Evolutionary conservation across 768 basidiomycete species (phyloP).

Genomic region (Termitomyces sp.): DNA sequence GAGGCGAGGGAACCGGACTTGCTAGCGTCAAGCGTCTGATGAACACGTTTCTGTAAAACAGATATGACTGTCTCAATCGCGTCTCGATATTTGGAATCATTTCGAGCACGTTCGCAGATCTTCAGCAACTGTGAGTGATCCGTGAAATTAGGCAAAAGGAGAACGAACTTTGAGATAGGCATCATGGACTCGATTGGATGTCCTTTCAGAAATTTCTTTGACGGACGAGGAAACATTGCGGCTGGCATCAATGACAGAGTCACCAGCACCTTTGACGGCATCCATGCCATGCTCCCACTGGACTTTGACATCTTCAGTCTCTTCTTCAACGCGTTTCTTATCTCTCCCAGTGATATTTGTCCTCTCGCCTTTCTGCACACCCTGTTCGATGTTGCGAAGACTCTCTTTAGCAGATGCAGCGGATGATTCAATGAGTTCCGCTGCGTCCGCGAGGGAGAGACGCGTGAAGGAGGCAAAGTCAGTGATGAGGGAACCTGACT

Average conservation of each 20-base stretch:
- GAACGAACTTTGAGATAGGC: slow-evolving; percentile 46
- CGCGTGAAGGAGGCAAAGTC: slow-evolving; percentile 66
- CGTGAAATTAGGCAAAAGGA: not conserved
- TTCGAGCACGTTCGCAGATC: slow-evolving; percentile 63
- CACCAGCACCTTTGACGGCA: slow-evolving; percentile 52
- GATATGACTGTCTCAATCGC: slow-evolving; percentile 55
- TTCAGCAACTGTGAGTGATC: slow-evolving; percentile 15
- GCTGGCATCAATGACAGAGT: slow-evolving; percentile 47
- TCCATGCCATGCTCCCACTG: slow-evolving; percentile 69
- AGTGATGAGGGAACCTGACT: slow-evolving; percentile 47
- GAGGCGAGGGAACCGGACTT: slow-evolving; percentile 44
- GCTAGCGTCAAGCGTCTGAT: slow-evolving; percentile 44
- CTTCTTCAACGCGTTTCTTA: slow-evolving; percentile 42
- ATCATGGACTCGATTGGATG: slow-evolving; percentile 37
- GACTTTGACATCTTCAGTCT: slow-evolving; percentile 41
- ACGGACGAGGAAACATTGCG: slow-evolving; percentile 37
- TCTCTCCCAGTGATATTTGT: slow-evolving; percentile 48
- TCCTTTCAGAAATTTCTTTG: slow-evolving; percentile 40
- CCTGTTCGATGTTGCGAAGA: slow-evolving; percentile 50
- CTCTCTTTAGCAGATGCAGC: slow-evolving; percentile 48
- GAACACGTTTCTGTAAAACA: slow-evolving; percentile 53
- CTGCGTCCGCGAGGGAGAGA: slow-evolving; percentile 60
- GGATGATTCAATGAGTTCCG: slow-evolving; percentile 49
- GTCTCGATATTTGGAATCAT: slow-evolving; percentile 52
- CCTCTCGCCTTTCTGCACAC: slow-evolving; percentile 57